These are phyloP conservation scores for Globisporangium heterothallicum DNA, from an alignment of 352 stramenopile genomes.

Conservation along the genomic window DNA sequence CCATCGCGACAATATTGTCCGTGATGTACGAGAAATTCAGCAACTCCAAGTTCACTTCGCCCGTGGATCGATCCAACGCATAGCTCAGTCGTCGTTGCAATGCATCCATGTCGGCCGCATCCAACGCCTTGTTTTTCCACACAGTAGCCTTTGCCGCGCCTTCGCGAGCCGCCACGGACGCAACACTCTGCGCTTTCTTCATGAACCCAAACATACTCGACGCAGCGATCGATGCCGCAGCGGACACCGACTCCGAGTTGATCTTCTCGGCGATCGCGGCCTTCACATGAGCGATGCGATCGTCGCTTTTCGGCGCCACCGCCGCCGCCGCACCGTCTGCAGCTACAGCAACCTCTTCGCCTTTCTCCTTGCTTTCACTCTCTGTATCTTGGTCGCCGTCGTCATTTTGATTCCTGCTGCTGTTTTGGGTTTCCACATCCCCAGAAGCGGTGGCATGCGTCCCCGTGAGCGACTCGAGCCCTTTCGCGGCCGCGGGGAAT, in stretches of 20 bases:
- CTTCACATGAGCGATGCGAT: constrained; percentile 47
- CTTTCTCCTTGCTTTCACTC: background rate
- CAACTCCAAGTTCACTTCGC: constrained; percentile 78
- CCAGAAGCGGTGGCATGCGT: background rate
- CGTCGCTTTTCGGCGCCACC: constrained; percentile 30
- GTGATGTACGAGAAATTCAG: constrained; percentile 92
- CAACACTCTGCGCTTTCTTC: constrained; percentile 78
- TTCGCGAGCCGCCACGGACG: constrained; percentile 63
- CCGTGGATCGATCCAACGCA: constrained; percentile 69
- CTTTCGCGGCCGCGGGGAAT: constrained; percentile 64
- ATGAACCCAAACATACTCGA: constrained; percentile 80
- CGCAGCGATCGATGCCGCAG: constrained; percentile 52
- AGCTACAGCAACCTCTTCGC: background rate
- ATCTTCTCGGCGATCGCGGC: constrained; percentile 54
- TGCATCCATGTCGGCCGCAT: constrained; percentile 83
- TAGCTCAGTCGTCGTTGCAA: constrained; percentile 77
- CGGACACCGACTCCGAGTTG: constrained; percentile 64
- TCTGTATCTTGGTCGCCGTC: background rate
- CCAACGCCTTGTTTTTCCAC: constrained; percentile 69
- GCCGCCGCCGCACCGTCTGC: background rate
- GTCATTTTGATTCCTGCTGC: background rate
- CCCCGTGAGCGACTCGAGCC: constrained; percentile 57
- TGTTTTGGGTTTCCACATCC: constrained; percentile 7
- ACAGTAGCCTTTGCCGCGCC: constrained; percentile 65
- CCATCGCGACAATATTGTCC: constrained; percentile 86